phyloP scores from a whole-genome alignment of 257 asterid species.

The Solanum sejunctum region DNA sequence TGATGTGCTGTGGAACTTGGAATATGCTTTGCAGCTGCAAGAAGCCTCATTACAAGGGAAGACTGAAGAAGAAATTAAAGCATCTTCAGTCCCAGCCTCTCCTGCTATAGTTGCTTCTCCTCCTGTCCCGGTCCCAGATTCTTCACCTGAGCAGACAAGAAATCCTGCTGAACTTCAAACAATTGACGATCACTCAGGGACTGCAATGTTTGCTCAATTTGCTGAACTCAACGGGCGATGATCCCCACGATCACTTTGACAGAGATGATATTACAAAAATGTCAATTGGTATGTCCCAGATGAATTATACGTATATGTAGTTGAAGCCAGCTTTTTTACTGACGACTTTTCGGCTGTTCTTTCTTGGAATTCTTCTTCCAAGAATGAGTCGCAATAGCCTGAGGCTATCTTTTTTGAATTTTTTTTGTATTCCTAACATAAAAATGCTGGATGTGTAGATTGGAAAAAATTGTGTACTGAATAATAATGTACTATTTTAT shows the following conservation, averaged over 20 bases:
- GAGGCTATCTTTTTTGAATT: background rate
- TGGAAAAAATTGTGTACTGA: background rate
- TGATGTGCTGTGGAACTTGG: conserved; percentile 85
- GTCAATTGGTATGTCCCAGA: background rate
- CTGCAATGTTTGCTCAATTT: conserved; percentile 72
- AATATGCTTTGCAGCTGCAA: conserved; percentile 75
- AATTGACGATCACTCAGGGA: conserved; percentile 65
- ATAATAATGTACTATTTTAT: background rate
- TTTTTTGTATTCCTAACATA: background rate
- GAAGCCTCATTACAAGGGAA: conserved; percentile 40
- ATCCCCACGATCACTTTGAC: background rate
- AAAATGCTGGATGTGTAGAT: background rate
- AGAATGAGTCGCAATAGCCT: background rate
- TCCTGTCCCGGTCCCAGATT: too few species aligned
- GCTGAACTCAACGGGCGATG: conserved; percentile 60
- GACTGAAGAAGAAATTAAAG: conserved; percentile 20
- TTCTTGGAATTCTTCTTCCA: background rate
- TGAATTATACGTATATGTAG: background rate
- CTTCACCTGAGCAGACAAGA: conserved; percentile 9
- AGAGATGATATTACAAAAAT: background rate
- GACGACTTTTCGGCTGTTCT: background rate
- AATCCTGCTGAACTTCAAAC: conserved; percentile 25
- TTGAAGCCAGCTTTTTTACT: background rate
- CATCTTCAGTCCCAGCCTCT: background rate
- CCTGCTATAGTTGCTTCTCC: background rate